Evolutionary conservation across 345 rosid species (phyloP).

Genomic region (Gossypium turneri): DNA sequence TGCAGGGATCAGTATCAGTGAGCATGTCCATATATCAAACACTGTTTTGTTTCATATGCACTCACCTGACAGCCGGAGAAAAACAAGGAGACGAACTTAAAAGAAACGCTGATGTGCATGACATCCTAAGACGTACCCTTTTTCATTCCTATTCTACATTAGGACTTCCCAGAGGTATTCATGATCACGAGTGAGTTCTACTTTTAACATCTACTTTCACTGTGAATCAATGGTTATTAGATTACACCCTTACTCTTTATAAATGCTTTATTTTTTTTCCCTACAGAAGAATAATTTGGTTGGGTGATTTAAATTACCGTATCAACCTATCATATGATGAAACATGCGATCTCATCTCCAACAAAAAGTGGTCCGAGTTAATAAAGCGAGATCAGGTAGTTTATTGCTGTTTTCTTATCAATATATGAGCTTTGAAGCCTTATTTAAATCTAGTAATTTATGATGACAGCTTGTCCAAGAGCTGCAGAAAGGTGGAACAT

Average conservation of each 20-base stretch:
- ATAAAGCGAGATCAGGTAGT: slow-evolving; percentile 75
- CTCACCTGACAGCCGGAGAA: slow-evolving; percentile 90
- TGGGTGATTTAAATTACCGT: slow-evolving; percentile 93
- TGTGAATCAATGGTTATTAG: background rate
- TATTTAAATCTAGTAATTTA: slow-evolving; percentile 8
- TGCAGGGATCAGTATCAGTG: slow-evolving; percentile 90
- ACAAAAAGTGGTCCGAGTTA: slow-evolving; percentile 62
- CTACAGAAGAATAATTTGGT: slow-evolving; percentile 75
- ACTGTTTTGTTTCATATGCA: slow-evolving; percentile 64
- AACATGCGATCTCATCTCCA: slow-evolving; percentile 55
- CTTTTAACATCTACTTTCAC: background rate
- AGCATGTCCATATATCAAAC: slow-evolving; percentile 94
- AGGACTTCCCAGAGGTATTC: slow-evolving; percentile 61
- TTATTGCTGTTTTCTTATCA: background rate
- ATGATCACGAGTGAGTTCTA: slow-evolving; percentile 72
- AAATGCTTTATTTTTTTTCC: slow-evolving; percentile 25
- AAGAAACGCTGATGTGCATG: slow-evolving; percentile 82
- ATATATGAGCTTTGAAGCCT: background rate
- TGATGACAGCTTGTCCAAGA: slow-evolving; percentile 60
- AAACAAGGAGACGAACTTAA: slow-evolving; percentile 79
- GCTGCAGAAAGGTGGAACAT: slow-evolving; percentile 58
- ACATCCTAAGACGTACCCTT: slow-evolving; percentile 71
- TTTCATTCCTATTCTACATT: slow-evolving; percentile 53
- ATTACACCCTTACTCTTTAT: background rate
- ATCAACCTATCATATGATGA: slow-evolving; percentile 66